Evolutionary conservation across 2,329 filamentous ascomycete genomes (phyloP).

Genomic region (Iodosphaeria phyllophila): DNA sequence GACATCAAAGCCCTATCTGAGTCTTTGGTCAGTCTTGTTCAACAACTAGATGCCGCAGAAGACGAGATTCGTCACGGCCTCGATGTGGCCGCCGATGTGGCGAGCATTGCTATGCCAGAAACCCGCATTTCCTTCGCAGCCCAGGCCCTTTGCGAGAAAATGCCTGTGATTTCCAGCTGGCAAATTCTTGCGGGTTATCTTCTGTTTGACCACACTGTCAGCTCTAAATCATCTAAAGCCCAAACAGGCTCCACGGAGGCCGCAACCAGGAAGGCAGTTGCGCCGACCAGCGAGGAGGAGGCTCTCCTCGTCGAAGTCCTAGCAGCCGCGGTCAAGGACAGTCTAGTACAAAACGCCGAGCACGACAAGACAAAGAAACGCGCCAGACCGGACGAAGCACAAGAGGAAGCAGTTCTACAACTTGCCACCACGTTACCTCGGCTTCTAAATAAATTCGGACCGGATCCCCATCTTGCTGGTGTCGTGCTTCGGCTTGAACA

Average conservation of each 20-base stretch:
- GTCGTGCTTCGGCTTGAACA: slow-evolving; percentile 74
- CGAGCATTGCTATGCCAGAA: slow-evolving; percentile 49
- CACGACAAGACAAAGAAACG: slow-evolving; percentile 40
- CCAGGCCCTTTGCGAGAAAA: slow-evolving; percentile 66
- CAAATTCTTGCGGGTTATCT: slow-evolving; percentile 78
- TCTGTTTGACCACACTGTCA: slow-evolving; percentile 72
- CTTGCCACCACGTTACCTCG: slow-evolving; percentile 66
- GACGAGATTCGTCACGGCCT: slow-evolving; percentile 23
- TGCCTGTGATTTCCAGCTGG: slow-evolving; percentile 72
- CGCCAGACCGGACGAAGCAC: slow-evolving; percentile 46
- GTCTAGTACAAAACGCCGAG: slow-evolving; percentile 46
- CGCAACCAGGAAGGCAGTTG: slow-evolving; percentile 52
- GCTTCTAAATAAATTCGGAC: slow-evolving; percentile 82
- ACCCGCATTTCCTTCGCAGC: slow-evolving; percentile 75
- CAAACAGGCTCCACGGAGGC: slow-evolving; percentile 39
- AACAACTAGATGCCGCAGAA: slow-evolving; percentile 41
- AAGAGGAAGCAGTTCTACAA: slow-evolving; percentile 61
- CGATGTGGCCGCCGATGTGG: slow-evolving; percentile 30
- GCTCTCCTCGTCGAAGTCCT: slow-evolving; percentile 73
- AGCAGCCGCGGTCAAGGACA: slow-evolving; percentile 61
- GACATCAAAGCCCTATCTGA: slow-evolving; percentile 82
- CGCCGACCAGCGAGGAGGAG: slow-evolving; percentile 61
- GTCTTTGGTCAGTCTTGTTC: slow-evolving; percentile 65
- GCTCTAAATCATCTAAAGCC: slow-evolving; percentile 31
- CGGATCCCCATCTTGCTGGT: slow-evolving; percentile 70